Conservation (phyloP, 1,284 basidiomycete genomes). For the Phenoliferia sp. region DNA sequence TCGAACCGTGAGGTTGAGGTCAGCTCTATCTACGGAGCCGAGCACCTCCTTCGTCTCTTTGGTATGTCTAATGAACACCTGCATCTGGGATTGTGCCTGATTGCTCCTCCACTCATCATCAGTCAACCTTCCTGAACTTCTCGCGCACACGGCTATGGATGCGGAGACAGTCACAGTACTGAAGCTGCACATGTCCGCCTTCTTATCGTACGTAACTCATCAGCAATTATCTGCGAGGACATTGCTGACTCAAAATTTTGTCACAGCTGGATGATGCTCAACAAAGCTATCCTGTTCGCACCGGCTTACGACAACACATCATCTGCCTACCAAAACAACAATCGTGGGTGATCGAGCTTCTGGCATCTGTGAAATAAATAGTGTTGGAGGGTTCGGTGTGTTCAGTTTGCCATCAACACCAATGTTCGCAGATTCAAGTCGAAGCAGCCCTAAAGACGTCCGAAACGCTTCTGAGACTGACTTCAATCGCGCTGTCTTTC, state of each 20-base stretch:
- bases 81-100: not conserved
- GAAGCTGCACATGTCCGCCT: conserved; percentile 82
- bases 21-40: conserved; percentile 88
- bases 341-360: conserved; percentile 9
- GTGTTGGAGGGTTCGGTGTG: too few species aligned
- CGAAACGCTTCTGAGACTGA: too few species aligned
- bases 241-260: not conserved
- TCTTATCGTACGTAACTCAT: conserved; percentile 63
- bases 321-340: conserved; percentile 33
- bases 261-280: conserved; percentile 30
- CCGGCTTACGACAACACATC: conserved; percentile 27
- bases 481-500: too few species aligned
- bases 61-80: conserved; percentile 53
- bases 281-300: conserved; percentile 26
- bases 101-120: not conserved
- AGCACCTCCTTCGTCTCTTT: conserved; percentile 86
- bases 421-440: too few species aligned
- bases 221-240: not conserved
- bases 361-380: too few species aligned
- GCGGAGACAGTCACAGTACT: conserved; percentile 75
- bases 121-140: conserved; percentile 64
- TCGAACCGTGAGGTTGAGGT: conserved; percentile 70
- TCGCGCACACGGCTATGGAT: conserved; percentile 87
- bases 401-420: too few species aligned
- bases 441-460: too few species aligned